Conservation (phyloP, 2,329 filamentous ascomycete genomes). For the Drechslerella stenobrocha region DNA sequence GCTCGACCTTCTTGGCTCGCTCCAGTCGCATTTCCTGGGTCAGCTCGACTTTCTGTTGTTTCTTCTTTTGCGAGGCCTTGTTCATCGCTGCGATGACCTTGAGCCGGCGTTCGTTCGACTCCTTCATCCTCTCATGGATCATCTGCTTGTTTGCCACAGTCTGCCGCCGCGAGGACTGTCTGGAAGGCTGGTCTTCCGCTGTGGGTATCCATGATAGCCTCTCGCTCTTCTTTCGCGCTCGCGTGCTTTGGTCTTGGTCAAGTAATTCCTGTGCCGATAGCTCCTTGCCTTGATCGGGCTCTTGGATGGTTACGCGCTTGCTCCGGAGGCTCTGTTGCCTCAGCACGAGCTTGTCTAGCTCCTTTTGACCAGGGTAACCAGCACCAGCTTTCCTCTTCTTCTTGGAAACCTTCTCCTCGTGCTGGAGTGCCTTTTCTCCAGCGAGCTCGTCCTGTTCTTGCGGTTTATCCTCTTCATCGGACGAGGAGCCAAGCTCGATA, state of each 20-base stretch:
- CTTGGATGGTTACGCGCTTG: constrained; percentile 43
- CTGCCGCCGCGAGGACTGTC: constrained; percentile 58
- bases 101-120: constrained; percentile 60
- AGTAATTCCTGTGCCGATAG: not conserved
- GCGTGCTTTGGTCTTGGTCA: constrained; percentile 48
- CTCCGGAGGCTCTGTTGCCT: constrained; percentile 37
- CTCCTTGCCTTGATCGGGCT: constrained; percentile 17
- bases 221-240: constrained; percentile 69
- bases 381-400: constrained; percentile 83
- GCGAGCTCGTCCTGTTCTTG: constrained; percentile 66
- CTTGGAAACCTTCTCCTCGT: constrained; percentile 63
- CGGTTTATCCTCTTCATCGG: constrained; percentile 78
- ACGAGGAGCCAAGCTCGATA: constrained; percentile 82
- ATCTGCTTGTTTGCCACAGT: constrained; percentile 57
- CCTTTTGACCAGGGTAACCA: constrained; percentile 60
- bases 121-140: constrained; percentile 65
- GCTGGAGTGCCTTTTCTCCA: constrained; percentile 84
- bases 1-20: constrained; percentile 81
- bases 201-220: constrained; percentile 69
- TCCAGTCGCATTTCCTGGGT: constrained; percentile 83
- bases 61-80: constrained; percentile 65
- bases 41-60: constrained; percentile 72
- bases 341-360: constrained; percentile 39
- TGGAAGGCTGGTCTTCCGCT: constrained; percentile 54
- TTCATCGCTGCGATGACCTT: constrained; percentile 61